Percentiles rank a stretch among this genome's conserved stretches.
phyloP scores from a whole-genome alignment of 345 rosid species.

The Bretschneidera sinensis region DNA sequence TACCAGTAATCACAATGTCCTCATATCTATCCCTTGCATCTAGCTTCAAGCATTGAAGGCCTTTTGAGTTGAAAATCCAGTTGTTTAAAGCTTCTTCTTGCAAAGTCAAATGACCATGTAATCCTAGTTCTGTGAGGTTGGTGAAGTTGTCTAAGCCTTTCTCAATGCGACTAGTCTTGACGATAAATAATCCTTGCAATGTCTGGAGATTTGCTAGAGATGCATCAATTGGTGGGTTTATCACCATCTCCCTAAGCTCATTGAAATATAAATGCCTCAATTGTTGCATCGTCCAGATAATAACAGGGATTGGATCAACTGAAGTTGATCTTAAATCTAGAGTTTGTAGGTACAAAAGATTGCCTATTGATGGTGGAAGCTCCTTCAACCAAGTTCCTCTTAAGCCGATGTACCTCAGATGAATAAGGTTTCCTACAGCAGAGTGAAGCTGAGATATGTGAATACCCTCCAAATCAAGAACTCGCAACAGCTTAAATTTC shows the following conservation, averaged over 20 bases:
- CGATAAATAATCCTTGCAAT: slow-evolving; percentile 2
- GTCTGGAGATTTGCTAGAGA: slow-evolving; percentile 8
- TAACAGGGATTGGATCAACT: slow-evolving; percentile 8
- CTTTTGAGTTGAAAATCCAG: slow-evolving; percentile 17
- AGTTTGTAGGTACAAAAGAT: slow-evolving; percentile 19
- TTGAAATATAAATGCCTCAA: slow-evolving; percentile 13
- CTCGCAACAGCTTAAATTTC: slow-evolving; percentile 7
- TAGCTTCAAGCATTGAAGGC: slow-evolving; percentile 15
- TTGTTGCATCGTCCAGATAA: slow-evolving; percentile 12
- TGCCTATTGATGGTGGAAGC: slow-evolving; percentile 15
- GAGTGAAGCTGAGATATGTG: slow-evolving; percentile 3
- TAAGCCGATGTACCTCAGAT: slow-evolving; percentile 15
- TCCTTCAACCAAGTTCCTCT: slow-evolving; percentile 11
- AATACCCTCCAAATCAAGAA: slow-evolving; percentile 10
- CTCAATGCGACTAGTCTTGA: slow-evolving; percentile 1
- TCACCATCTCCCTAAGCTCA: slow-evolving; percentile 7
- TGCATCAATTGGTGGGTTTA: not conserved
- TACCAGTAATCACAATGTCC: not conserved
- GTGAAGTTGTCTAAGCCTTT: slow-evolving; percentile 6
- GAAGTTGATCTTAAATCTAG: slow-evolving; percentile 18
- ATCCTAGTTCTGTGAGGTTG: slow-evolving; percentile 4
- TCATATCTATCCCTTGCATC: not conserved
- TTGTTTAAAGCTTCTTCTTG: slow-evolving; percentile 19
- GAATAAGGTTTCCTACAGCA: slow-evolving; percentile 14
- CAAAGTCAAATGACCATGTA: slow-evolving; percentile 3